Evolutionary conservation across 768 basidiomycete genomes (phyloP), one percentile per base, ranked within the genome.

Genomic region (Tulasnella sp.): DNA sequence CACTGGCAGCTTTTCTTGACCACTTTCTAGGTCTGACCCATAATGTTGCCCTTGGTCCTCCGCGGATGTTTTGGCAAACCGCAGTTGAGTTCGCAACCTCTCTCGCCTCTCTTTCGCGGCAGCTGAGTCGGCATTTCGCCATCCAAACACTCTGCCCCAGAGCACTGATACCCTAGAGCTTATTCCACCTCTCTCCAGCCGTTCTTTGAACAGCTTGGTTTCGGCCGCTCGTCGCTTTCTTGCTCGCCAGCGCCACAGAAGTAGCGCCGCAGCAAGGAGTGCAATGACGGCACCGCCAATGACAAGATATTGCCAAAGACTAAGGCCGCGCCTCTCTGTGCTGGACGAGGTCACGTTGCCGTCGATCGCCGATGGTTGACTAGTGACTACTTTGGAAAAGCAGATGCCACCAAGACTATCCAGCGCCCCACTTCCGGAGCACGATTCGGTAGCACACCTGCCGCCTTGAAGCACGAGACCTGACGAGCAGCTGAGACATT

Each of bases 251-350:
- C 87, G 79, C 79, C 82, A 88, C 62, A 74, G 75, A 72, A 79
- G 75, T 59, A 89, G 65, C 59, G 86, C 67, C 43, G 77, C 67
- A 39, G 87, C 57, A 66, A 86, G 81, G 68, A 89, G 84, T 14
- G 82, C 81, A 65, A 17, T 83, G 84, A 8, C 87, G 85, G 35
- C n/a, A 88, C 77, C 0, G 81, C 73, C 84, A 89, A 89, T 76
- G 56, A 89, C 71, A 62, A 89, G 87, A 70, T 90, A 75, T 86
- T 86, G 89, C 86, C 87, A 89, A 19, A 27, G 35, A n/a, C n/a
- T n/a, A n/a, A n/a, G n/a, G n/a, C n/a, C n/a, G n/a, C n/a, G n/a
- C n/a, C n/a, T n/a, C n/a, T n/a, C n/a, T n/a, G n/a, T n/a, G n/a
- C n/a, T n/a, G n/a, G n/a, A n/a, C n/a, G n/a, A n/a, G n/a, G n/a